Percentiles rank a stretch among this genome's conserved stretches.
Conservation (phyloP, 148 eudicot genomes). For the Polygonum aviculare region DNA sequence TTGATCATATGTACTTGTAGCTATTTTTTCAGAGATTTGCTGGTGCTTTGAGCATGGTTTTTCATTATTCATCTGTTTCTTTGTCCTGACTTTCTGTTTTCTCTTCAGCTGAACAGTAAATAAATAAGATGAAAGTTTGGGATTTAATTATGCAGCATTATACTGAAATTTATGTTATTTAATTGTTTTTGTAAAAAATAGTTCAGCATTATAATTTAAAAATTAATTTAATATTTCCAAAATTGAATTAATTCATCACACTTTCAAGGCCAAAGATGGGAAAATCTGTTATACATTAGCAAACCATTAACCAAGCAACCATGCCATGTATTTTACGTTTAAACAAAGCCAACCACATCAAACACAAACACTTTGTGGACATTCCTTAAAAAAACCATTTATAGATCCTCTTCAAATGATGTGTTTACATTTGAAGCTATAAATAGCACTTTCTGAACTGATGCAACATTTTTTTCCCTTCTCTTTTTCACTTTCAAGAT, state of each 20-base stretch:
- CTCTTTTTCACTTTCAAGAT: not conserved
- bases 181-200: too few relatives aligned
- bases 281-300: too few relatives aligned
- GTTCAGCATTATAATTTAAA: too few relatives aligned
- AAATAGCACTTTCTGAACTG: not conserved
- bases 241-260: too few relatives aligned
- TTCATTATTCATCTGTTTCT: too few relatives aligned
- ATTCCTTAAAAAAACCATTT: not conserved
- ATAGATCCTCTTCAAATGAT: not conserved
- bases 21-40: not conserved
- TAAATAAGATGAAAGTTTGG: too few relatives aligned
- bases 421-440: not conserved
- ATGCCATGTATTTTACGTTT: not conserved
- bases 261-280: not conserved
- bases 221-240: too few relatives aligned
- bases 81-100: too few relatives aligned
- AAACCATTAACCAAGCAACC: not conserved
- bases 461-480: not conserved
- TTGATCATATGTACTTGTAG: not conserved
- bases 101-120: too few relatives aligned
- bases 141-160: too few relatives aligned
- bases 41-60: not conserved
- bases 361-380: not conserved
- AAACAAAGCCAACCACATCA: not conserved
- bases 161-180: too few relatives aligned